phyloP scores from a whole-genome alignment of 169 alveolate species.

The Plasmodium relictum region DNA sequence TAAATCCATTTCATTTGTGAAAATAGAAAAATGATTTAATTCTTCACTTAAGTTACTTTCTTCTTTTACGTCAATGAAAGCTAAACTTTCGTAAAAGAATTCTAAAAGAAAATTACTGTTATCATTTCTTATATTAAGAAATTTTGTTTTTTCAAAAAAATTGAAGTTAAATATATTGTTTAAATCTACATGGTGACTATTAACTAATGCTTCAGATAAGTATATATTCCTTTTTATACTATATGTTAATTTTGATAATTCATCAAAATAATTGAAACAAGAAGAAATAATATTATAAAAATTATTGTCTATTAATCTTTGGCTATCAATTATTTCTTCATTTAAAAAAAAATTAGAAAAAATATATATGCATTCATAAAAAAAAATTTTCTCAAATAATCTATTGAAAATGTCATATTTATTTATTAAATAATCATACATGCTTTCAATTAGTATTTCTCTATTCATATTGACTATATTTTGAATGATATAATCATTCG shows the following conservation, averaged over 20 bases:
- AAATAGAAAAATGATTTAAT: no score
- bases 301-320: background rate
- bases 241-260: background rate
- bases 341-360: background rate
- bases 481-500: background rate
- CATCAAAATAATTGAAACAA: background rate
- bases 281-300: background rate
- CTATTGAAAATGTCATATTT: background rate
- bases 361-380: background rate
- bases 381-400: background rate
- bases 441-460: background rate
- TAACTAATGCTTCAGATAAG: background rate
- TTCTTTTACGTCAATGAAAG: no score
- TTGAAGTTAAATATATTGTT: background rate
- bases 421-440: background rate
- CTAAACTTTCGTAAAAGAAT: no score
- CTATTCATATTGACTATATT: background rate
- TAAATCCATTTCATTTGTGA: no score
- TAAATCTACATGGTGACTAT: background rate
- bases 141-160: background rate
- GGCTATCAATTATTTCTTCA: background rate
- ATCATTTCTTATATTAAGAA: no score
- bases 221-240: background rate
- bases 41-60: no score
- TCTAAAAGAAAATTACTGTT: no score